These are phyloP conservation scores for Primulina tabacum DNA, from an alignment of 257 asterid species.

Conservation along the genomic window DNA sequence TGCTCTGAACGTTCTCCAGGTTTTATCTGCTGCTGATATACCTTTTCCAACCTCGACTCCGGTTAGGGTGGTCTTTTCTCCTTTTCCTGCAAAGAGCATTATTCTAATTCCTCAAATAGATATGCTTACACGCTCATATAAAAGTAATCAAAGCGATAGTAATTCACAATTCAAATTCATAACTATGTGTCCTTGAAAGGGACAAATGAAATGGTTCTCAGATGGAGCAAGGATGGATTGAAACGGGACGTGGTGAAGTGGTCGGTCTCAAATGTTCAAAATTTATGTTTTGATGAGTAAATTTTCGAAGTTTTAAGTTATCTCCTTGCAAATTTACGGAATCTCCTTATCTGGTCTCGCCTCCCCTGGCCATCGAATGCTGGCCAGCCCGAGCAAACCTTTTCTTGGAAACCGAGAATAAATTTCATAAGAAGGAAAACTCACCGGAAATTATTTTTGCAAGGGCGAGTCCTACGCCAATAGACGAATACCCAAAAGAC, in stretches of 20 bases:
- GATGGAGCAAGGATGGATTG: not conserved
- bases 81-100: constrained; percentile 33
- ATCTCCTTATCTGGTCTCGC: not conserved
- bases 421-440: not conserved
- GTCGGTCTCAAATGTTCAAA: not conserved
- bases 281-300: too few relatives aligned
- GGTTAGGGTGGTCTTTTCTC: constrained; percentile 42
- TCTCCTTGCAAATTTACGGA: not conserved
- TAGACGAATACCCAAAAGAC: constrained; percentile 65
- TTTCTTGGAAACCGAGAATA: not conserved
- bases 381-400: not conserved
- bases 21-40: constrained; percentile 53
- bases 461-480: constrained; percentile 62
- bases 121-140: not conserved
- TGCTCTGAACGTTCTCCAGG: constrained; percentile 64
- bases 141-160: not conserved
- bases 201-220: not conserved
- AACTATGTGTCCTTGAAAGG: not conserved
- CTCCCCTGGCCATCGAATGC: too few relatives aligned
- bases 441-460: constrained; percentile 53
- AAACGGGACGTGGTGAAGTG: not conserved
- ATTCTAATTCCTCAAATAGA: not conserved
- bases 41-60: constrained; percentile 48
- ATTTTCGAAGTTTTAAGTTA: not conserved
- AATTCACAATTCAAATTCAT: not conserved